Evolutionary conservation across 129 eudicot genomes (phyloP).

Genomic region (carrot (Daucus carota)): DNA sequence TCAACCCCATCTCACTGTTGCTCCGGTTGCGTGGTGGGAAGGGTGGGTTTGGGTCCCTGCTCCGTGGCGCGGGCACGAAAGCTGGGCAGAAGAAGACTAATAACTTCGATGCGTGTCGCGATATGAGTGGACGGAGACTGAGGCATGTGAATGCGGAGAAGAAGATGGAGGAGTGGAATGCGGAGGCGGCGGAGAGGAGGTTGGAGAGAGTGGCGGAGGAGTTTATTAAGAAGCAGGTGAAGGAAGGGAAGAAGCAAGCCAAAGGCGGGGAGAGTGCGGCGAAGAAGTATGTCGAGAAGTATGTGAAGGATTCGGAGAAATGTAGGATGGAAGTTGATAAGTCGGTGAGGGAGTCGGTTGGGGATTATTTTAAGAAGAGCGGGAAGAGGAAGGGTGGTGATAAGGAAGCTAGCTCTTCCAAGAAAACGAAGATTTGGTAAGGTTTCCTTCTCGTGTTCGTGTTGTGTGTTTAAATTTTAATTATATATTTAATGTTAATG

Average conservation of each 20-base stretch:
- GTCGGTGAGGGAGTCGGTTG: conserved; percentile 69
- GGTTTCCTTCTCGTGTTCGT: neutral
- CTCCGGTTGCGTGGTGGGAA: conserved; percentile 86
- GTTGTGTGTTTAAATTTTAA: neutral
- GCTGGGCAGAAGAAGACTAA: conserved; percentile 96
- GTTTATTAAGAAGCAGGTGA: conserved; percentile 58
- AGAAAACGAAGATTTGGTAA: conserved; percentile 77
- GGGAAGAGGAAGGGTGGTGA: conserved; percentile 46
- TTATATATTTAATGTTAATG: neutral
- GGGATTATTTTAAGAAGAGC: conserved; percentile 22
- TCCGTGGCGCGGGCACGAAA: conserved; percentile 86
- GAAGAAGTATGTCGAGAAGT: conserved; percentile 85
- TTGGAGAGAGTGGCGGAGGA: conserved; percentile 89
- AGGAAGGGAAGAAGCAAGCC: conserved; percentile 40
- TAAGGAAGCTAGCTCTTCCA: conserved; percentile 23
- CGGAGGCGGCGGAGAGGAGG: conserved; percentile 67
- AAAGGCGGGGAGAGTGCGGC: conserved; percentile 40
- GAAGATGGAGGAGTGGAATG: conserved; percentile 95
- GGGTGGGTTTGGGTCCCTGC: conserved; percentile 90
- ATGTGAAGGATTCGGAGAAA: conserved; percentile 69
- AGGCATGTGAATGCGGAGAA: conserved; percentile 50
- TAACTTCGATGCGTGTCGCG: conserved; percentile 93
- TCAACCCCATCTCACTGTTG: conserved; percentile 31
- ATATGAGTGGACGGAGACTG: conserved; percentile 97
- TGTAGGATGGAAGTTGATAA: conserved; percentile 90